Evolutionary conservation across 345 rosid species (phyloP), one percentile per base, ranked within the genome.

Genomic region (Moricandia arvensis): DNA sequence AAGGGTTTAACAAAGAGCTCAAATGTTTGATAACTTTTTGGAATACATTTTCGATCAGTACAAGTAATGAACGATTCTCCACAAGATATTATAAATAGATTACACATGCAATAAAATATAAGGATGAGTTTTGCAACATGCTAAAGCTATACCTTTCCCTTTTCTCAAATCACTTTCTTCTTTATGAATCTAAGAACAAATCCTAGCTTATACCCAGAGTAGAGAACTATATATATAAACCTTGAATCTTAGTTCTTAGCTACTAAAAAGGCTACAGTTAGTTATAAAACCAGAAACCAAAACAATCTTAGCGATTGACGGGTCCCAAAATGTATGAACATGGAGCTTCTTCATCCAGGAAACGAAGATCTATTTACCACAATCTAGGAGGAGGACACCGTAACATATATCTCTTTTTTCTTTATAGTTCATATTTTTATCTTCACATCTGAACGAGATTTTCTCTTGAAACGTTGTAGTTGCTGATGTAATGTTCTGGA

Each of bases 401-500:
- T 84, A 62, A 71, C 49, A 38, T 59, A 21, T 6, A 31, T 17
- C 7, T 43, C 26, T 45, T 17, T 15, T 10, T 17, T 13, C 16
- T 27, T 12, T 3, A 17, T 43, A 27, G n/a, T 31, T 76, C 49
- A 4, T 18, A 8, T 10, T 5, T 58, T 7, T 4, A 18, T 35
- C 12, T 24, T 30, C 8, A 0, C n/a, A 0, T 15, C 30, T 66
- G 24, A 72, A 30, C 6, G 1, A 21, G 5, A 33, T 33, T 24
- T 78, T 2, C 3, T 18, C 33, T 66, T 16, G 27, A 60, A 24
- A 68, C 74, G 27, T 63, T 69, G 74, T 76, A 87, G 96, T 87
- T 80, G 93, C 89, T 2, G 89, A 91, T 37, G 12, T 91, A 75
- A 71, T 89, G 24, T 81, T 87, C 38, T 89, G 93, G 96, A 86